Evolutionary conservation across 192 early-diverging fungal species (phyloP).

Genomic region (Umbelopsis ramanniana): DNA sequence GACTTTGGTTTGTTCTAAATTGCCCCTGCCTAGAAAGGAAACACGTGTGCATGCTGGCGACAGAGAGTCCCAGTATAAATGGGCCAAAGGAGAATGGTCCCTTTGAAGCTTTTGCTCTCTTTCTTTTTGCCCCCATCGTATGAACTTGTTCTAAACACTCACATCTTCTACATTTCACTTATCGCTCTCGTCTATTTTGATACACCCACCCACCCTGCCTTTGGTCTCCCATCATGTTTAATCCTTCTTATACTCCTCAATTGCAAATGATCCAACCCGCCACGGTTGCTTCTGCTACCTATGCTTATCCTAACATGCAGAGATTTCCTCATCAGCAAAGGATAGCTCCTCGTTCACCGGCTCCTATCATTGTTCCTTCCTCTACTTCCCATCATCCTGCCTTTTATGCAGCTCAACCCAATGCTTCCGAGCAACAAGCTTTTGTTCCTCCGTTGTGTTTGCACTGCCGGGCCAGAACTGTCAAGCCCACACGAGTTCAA

Average conservation of each 20-base stretch:
- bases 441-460: conserved; percentile 3
- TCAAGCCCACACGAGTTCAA: conserved; percentile 17
- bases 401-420: background rate
- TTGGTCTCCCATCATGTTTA: conserved; percentile 10
- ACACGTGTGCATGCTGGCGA: conserved; percentile 9
- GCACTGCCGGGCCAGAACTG: conserved; percentile 6
- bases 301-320: conserved; percentile 11
- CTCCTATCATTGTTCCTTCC: conserved; percentile 18
- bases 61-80: conserved; percentile 1
- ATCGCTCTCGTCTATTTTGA: background rate
- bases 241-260: conserved; percentile 1
- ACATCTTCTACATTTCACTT: background rate
- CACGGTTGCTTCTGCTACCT: conserved; percentile 1
- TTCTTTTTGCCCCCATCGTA: conserved; percentile 2
- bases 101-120: conserved; percentile 12
- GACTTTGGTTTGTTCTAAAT: conserved; percentile 4
- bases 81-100: background rate
- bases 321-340: background rate
- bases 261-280: conserved; percentile 19
- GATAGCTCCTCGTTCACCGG: conserved; percentile 17
- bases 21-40: conserved; percentile 22
- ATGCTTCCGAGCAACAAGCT: background rate
- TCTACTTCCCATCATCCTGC: conserved; percentile 4
- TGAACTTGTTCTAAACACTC: background rate
- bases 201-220: background rate